These are phyloP conservation scores for Wickerhamiella alocasiicola DNA, from an alignment of 805 yeast genomes.

Conservation along the genomic window DNA sequence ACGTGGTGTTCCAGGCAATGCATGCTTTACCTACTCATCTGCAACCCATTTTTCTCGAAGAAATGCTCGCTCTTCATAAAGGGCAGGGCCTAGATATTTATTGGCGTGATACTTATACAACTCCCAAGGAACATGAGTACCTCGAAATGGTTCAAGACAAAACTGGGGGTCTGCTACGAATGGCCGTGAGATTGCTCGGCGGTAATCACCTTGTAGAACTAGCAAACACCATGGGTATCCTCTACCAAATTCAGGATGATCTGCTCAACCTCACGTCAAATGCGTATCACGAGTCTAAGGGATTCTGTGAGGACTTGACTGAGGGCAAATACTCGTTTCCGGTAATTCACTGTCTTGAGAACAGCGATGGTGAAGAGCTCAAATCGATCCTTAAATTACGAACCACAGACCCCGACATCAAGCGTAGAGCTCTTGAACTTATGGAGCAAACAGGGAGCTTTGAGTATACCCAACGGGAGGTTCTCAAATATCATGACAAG, in stretches of 20 bases:
- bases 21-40: slow-evolving; percentile 29
- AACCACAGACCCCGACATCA: slow-evolving; percentile 39
- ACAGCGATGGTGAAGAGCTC: slow-evolving; percentile 21
- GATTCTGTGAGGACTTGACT: slow-evolving; percentile 71
- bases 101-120: slow-evolving; percentile 60
- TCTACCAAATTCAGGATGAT: slow-evolving; percentile 82
- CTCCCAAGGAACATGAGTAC: slow-evolving; percentile 56
- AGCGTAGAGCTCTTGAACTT: slow-evolving; percentile 38
- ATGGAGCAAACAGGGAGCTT: slow-evolving; percentile 34
- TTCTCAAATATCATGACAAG: slow-evolving; percentile 22
- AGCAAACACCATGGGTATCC: slow-evolving; percentile 64
- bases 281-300: slow-evolving; percentile 48
- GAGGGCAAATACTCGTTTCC: slow-evolving; percentile 89
- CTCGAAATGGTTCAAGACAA: slow-evolving; percentile 72
- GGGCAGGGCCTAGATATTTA: slow-evolving; percentile 86
- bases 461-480: slow-evolving; percentile 28
- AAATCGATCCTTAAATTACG: slow-evolving; percentile 38
- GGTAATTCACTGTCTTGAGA: slow-evolving; percentile 49
- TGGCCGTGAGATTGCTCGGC: slow-evolving; percentile 57
- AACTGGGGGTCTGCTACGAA: slow-evolving; percentile 78
- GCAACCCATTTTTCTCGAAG: slow-evolving; percentile 44
- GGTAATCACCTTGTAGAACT: slow-evolving; percentile 36
- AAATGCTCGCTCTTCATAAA: slow-evolving; percentile 65
- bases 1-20: slow-evolving; percentile 67
- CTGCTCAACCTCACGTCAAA: slow-evolving; percentile 52